phyloP scores from a whole-genome alignment of 345 rosid species.

The sweet orange (Citrus sinensis) region DVS_A1.0 CM039161.1:2837501-2838000 shows the following conservation, averaged over 20 bases:
- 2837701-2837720: background rate
- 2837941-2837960: too few relatives aligned
- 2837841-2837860: too few relatives aligned
- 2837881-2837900: too few relatives aligned
- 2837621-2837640: background rate
- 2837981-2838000: too few relatives aligned
- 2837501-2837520: background rate
- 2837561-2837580: conserved; percentile 3
- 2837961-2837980: too few relatives aligned
- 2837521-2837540: background rate
- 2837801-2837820: too few relatives aligned
- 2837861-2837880: too few relatives aligned
- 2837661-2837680: background rate
- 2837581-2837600: background rate
- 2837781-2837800: background rate
- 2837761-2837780: background rate
- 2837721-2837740: background rate
- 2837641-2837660: background rate
- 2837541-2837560: background rate
- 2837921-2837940: too few relatives aligned
- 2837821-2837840: too few relatives aligned
- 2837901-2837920: too few relatives aligned
- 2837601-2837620: background rate
- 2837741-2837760: too few relatives aligned
- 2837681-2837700: background rate